Conservation (phyloP, 108 stramenopile species). For the Cafeteria roenbergensis region DNA sequence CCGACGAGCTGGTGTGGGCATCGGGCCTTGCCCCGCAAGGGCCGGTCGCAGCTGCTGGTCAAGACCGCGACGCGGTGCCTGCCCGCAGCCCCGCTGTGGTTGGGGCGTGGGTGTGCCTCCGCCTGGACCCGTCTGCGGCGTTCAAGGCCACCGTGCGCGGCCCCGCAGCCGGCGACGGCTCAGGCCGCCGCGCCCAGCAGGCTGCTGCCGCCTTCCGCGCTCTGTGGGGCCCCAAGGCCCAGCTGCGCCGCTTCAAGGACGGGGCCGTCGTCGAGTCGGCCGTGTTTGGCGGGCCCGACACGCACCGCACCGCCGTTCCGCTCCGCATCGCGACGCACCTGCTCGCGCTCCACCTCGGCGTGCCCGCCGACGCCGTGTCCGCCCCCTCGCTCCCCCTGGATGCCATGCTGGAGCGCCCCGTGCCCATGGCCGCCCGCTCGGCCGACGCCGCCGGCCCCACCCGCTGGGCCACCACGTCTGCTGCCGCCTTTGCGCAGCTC, state of each 20-base stretch:
- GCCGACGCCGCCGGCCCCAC: not conserved
- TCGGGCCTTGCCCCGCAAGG: too few relatives aligned
- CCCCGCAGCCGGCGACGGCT: too few relatives aligned
- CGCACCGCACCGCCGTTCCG: not conserved
- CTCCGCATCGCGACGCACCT: not conserved
- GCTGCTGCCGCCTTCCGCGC: not conserved
- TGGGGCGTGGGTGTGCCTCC: too few relatives aligned
- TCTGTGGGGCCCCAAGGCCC: conserved; percentile 15
- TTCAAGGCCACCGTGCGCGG: too few relatives aligned
- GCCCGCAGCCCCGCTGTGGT: too few relatives aligned
- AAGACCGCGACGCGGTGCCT: too few relatives aligned
- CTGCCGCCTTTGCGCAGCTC: too few relatives aligned
- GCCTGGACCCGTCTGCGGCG: too few relatives aligned
- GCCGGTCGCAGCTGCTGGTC: too few relatives aligned
- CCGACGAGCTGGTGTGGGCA: too few relatives aligned
- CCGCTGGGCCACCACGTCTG: not conserved
- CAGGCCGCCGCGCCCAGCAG: too few relatives aligned
- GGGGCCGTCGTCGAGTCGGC: conserved; percentile 19
- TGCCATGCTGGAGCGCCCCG: not conserved
- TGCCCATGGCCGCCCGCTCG: not conserved
- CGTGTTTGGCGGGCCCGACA: not conserved
- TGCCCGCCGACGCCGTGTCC: not conserved
- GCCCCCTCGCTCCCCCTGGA: not conserved
- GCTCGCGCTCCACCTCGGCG: not conserved
- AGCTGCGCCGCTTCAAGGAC: conserved; percentile 23